phyloP scores from a whole-genome alignment of 768 basidiomycete species.

The Myochromella boudieri region DNA sequence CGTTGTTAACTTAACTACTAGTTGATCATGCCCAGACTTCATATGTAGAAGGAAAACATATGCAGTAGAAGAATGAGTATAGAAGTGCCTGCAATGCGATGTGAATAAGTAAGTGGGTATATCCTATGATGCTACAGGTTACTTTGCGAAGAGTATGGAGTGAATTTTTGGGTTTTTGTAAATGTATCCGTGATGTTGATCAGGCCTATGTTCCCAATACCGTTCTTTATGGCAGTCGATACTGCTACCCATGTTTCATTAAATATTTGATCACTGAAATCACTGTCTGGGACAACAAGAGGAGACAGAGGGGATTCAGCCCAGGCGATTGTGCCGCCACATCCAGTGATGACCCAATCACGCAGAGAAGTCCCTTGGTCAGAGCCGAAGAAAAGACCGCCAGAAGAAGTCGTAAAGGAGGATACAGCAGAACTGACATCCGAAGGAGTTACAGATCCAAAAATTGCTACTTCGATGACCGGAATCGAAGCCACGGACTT shows the following conservation, averaged over 20 bases:
- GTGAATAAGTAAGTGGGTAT: neutral
- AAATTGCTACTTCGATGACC: constrained; percentile 60
- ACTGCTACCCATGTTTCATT: constrained; percentile 50
- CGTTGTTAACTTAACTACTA: too few relatives aligned
- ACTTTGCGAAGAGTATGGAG: constrained; percentile 17
- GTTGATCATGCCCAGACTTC: too few relatives aligned
- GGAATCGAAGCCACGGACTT: constrained; percentile 47
- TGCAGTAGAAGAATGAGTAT: constrained; percentile 12
- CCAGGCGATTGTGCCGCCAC: constrained; percentile 45
- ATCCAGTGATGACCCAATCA: constrained; percentile 50
- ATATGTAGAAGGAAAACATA: neutral
- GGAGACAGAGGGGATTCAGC: constrained; percentile 50
- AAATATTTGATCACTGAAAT: constrained; percentile 42
- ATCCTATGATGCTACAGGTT: too few relatives aligned
- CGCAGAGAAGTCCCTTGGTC: constrained; percentile 46
- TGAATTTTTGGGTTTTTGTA: constrained; percentile 27
- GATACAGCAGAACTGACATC: constrained; percentile 51
- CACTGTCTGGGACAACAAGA: constrained; percentile 48
- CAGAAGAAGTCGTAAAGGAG: constrained; percentile 49
- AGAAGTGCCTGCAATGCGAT: constrained; percentile 2
- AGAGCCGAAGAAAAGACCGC: constrained; percentile 61
- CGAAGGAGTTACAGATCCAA: constrained; percentile 49
- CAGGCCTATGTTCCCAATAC: constrained; percentile 31
- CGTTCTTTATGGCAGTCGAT: constrained; percentile 32
- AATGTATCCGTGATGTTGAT: constrained; percentile 48